Evolutionary conservation across 768 basidiomycete genomes (phyloP).

Genomic region (Pluteus cervinus): DNA sequence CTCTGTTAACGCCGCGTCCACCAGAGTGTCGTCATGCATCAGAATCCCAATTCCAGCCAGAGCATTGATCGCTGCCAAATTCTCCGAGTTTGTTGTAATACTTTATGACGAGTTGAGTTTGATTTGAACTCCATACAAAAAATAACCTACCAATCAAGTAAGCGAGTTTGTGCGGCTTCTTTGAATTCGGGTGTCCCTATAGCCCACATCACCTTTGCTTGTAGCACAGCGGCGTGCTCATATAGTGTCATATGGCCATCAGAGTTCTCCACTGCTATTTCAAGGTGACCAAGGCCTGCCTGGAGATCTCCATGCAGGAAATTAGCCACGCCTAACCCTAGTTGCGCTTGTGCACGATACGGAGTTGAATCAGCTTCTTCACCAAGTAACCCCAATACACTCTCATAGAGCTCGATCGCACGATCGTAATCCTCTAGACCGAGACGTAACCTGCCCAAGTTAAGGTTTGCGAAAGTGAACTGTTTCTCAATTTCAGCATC

Average conservation of each 20-base stretch:
- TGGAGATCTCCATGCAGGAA: constrained; percentile 61
- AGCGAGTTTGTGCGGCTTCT: constrained; percentile 70
- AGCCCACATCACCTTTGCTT: constrained; percentile 85
- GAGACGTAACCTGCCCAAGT: constrained; percentile 74
- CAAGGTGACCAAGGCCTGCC: constrained; percentile 59
- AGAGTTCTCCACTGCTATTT: constrained; percentile 55
- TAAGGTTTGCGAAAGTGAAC: constrained; percentile 78
- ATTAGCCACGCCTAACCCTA: constrained; percentile 69
- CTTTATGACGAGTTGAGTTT: constrained; percentile 30
- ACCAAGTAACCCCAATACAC: constrained; percentile 61
- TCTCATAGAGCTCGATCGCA: constrained; percentile 67
- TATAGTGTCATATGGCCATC: constrained; percentile 41
- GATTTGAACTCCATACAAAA: not conserved
- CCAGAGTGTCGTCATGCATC: constrained; percentile 67
- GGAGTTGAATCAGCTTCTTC: constrained; percentile 36
- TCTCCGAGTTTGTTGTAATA: constrained; percentile 71
- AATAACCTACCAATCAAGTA: constrained; percentile 72
- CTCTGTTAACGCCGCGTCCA: constrained; percentile 85
- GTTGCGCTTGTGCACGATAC: constrained; percentile 56
- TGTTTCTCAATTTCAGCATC: constrained; percentile 69
- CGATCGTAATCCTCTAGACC: constrained; percentile 49
- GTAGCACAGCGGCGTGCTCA: constrained; percentile 69
- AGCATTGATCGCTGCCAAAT: constrained; percentile 74
- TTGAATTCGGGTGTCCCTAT: constrained; percentile 67
- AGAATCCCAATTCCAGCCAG: constrained; percentile 89